Evolutionary conservation across 768 basidiomycete genomes (phyloP).

Genomic region (Rhizopogon sp.): DNA sequence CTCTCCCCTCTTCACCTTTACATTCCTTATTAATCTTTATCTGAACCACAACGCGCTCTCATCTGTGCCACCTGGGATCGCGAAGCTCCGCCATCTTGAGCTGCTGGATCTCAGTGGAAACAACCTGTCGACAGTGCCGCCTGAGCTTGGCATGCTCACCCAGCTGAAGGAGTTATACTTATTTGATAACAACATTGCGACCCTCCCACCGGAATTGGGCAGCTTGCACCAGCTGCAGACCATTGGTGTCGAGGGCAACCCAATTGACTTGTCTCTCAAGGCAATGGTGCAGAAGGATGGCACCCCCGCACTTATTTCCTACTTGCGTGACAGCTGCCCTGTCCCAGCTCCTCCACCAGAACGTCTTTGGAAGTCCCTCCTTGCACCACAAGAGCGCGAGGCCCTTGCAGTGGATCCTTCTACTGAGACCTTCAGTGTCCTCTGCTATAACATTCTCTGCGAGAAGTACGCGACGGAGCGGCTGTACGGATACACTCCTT

Average conservation of each 20-base stretch:
- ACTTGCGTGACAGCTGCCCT: constrained; percentile 91
- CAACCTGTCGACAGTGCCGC: constrained; percentile 67
- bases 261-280: constrained; percentile 73
- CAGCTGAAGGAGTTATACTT: constrained; percentile 88
- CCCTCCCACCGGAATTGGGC: constrained; percentile 83
- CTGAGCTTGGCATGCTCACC: constrained; percentile 88
- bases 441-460: constrained; percentile 94
- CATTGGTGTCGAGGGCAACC: constrained; percentile 96
- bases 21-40: constrained; percentile 92
- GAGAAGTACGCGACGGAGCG: constrained; percentile 84
- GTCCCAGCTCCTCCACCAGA: constrained; percentile 76
- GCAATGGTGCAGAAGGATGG: constrained; percentile 90
- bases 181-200: constrained; percentile 91
- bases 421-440: constrained; percentile 71
- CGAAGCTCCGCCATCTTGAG: constrained; percentile 79
- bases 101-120: constrained; percentile 92
- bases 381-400: constrained; percentile 56
- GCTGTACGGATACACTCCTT: constrained; percentile 93
- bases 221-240: constrained; percentile 89
- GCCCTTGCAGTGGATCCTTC: constrained; percentile 54
- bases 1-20: constrained; percentile 77
- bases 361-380: constrained; percentile 67
- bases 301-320: constrained; percentile 82
- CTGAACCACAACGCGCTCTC: constrained; percentile 92
- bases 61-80: constrained; percentile 75